Conservation (phyloP, 1,284 basidiomycete species). For the Sparassis latifolia region DNA sequence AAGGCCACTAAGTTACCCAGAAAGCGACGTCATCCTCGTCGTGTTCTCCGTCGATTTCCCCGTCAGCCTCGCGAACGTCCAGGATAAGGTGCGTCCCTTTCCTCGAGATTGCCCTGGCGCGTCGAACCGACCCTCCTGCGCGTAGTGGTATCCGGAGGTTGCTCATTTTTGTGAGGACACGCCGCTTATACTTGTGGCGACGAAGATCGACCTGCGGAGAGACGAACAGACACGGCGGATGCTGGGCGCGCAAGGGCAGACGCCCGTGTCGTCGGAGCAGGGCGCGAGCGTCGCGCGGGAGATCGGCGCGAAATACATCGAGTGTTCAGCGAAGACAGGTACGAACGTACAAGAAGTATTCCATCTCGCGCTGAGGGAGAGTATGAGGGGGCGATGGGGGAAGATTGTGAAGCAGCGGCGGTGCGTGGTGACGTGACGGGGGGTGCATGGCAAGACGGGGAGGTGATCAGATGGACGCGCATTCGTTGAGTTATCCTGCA, state of each 20-base stretch:
- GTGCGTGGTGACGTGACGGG: conserved; percentile 68
- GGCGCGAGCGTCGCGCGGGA: conserved; percentile 79
- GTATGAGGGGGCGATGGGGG: conserved; percentile 71
- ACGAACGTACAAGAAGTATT: conserved; percentile 92
- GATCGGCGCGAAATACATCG: conserved; percentile 92
- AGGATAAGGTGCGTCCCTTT: conserved; percentile 68
- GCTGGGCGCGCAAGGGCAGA: conserved; percentile 87
- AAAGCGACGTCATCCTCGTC: conserved; percentile 94
- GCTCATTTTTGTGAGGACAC: conserved; percentile 95
- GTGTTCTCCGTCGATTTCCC: conserved; percentile 98
- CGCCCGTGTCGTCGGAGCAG: conserved; percentile 77
- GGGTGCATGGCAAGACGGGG: background rate
- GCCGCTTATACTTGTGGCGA: conserved; percentile 88
- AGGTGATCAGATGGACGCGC: background rate
- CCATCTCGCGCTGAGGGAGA: conserved; percentile 82
- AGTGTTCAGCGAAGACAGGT: conserved; percentile 92
- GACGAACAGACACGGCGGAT: conserved; percentile 89
- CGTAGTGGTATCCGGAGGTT: conserved; percentile 95
- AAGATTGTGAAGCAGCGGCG: conserved; percentile 67
- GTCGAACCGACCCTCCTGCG: conserved; percentile 3
- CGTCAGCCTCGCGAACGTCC: conserved; percentile 89
- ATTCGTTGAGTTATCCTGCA: conserved; percentile 4
- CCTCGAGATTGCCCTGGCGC: background rate
- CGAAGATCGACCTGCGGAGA: conserved; percentile 87
- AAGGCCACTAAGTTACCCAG: conserved; percentile 91